Evolutionary conservation across 2,329 filamentous ascomycete genomes (phyloP).

Genomic region (Eurotiales sp.): DNA sequence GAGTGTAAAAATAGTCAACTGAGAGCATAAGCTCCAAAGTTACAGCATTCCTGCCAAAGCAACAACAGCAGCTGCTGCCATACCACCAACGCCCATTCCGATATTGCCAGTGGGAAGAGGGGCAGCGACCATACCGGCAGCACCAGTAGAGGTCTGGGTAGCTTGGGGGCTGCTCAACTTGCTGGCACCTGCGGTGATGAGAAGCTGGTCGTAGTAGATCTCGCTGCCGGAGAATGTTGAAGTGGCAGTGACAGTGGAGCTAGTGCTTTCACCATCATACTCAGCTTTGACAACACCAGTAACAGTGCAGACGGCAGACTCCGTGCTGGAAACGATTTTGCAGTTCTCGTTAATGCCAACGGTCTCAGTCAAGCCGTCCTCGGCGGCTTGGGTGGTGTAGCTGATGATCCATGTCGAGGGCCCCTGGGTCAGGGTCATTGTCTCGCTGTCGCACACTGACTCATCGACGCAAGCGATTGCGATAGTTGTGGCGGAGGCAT

Average conservation of each 20-base stretch:
- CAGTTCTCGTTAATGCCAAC: conserved; percentile 13
- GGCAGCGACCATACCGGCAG: conserved; percentile 2
- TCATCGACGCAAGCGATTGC: conserved; percentile 15
- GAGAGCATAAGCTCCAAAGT: background rate
- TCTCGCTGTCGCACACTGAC: conserved; percentile 12
- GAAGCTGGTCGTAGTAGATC: conserved; percentile 16
- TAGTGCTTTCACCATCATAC: background rate
- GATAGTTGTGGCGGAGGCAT: conserved; percentile 19
- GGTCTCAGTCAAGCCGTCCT: conserved; percentile 7
- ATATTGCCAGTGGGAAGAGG: conserved; percentile 11
- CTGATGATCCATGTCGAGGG: conserved; percentile 19
- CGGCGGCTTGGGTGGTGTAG: conserved; percentile 13
- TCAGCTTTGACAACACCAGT: conserved; percentile 4
- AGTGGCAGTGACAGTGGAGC: conserved; percentile 9
- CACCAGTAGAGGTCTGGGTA: conserved; percentile 12
- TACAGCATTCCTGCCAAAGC: conserved; percentile 30
- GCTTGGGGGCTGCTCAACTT: conserved; percentile 17
- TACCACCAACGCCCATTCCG: conserved; percentile 15
- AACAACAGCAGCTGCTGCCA: conserved; percentile 31
- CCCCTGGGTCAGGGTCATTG: conserved; percentile 19
- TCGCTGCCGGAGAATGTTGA: conserved; percentile 3
- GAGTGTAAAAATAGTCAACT: too few species aligned
- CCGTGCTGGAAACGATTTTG: conserved; percentile 18
- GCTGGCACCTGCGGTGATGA: conserved; percentile 18
- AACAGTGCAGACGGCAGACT: conserved; percentile 16